Base-by-base conservation (phyloP, 2,329 filamentous ascomycete genomes). In the Verticillium albo-atrum region DNA sequence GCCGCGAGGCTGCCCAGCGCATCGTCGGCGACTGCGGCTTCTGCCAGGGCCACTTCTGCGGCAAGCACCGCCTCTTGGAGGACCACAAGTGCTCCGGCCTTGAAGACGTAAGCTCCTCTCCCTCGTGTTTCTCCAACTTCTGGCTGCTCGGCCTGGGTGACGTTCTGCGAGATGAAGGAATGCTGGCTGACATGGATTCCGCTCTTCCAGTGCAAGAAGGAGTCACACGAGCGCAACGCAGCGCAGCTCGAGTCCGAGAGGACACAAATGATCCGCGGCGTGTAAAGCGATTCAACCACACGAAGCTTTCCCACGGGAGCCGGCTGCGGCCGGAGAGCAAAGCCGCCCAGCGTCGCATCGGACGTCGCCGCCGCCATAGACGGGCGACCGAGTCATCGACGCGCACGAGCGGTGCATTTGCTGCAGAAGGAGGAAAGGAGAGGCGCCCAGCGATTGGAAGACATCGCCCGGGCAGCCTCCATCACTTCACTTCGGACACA, bases 11-110 rank as follows among this genome's bases (percentile, higher is more conserved):
- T 30, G 93, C 92, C 17, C 93, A 97, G 76, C 89, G 91, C 65
- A 97, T 99, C 70, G 91, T 97, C 61, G 95, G 95, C 58, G 94
- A 98, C 79, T 99, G 95, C 78, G 89, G 88, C 62, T 98, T 98
- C 82, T 99, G 95, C 80, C 82, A 89, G 59, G 92, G 93, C 53
- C 91, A 96, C 74, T 98, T 91, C 81, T 99, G 95, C 78, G 91
- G 91, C 68, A 96, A 92, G 80, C 95, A 99, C 78, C 85, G 95
- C 59, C 84, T 98, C 78, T 78, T 98, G 64, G 95, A 99, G 77
- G 91, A 94, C 68, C 95, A 99, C 79, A 91, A 91, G 78, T 99
- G 95, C 79, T 87, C 85, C 64, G 92, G 92, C 47, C 81, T 99
- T 60, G 95, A 98, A 81, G 91, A 97, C 78, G 87, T 89, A 80